phyloP scores from a whole-genome alignment of 306 rosid genomes.

The Arachis hypogaea region DNA sequence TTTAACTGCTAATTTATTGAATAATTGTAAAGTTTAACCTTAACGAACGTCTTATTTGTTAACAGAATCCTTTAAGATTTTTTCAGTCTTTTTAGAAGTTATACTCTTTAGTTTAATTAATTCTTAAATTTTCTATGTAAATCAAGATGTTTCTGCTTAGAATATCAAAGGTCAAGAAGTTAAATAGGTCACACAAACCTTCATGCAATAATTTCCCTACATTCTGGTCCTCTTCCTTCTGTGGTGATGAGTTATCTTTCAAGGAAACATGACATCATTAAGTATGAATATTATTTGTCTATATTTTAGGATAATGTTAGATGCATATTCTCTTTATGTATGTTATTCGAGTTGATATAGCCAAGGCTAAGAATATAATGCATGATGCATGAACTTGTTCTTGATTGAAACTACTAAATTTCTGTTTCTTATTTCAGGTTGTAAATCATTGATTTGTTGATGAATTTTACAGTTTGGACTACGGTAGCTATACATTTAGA shows the following conservation, averaged over 20 bases:
- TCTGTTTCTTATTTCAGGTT: neutral
- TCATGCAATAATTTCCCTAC: constrained; percentile 11
- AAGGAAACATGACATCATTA: neutral
- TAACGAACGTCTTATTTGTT: too few species aligned
- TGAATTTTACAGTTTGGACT: neutral
- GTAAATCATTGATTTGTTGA: neutral
- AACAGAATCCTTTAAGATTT: neutral
- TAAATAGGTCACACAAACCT: constrained; percentile 10
- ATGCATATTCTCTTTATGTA: neutral
- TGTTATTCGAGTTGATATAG: neutral
- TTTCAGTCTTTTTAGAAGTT: neutral
- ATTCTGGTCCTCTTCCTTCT: constrained; percentile 1
- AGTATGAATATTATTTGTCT: too few species aligned
- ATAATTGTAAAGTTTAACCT: too few species aligned
- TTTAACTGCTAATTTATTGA: too few species aligned
- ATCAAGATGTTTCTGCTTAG: neutral
- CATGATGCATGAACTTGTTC: neutral
- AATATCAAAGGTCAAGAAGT: neutral
- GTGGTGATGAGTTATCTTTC: neutral
- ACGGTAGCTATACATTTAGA: neutral
- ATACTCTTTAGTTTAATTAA: neutral
- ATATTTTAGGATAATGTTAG: too few species aligned
- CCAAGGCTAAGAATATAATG: neutral
- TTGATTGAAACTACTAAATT: neutral
- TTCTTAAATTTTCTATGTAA: neutral